Base-by-base conservation (phyloP, 257 asterid species). In the Plectranthus barbatus region DNA sequence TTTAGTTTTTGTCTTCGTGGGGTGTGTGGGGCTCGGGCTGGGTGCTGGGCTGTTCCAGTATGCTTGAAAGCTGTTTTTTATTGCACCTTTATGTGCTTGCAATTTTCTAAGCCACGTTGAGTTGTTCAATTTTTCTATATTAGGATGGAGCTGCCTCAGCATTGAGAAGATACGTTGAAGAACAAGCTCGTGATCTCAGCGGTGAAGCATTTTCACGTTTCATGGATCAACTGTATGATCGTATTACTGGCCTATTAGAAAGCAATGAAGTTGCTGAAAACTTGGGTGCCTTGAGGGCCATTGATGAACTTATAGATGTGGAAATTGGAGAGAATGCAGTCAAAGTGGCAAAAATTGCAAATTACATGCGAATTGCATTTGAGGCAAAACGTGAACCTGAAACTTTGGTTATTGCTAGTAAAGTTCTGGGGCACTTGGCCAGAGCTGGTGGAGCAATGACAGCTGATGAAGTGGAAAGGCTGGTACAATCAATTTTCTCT, bases 361-460 rank as follows among this genome's bases (percentile, higher is more conserved):
- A 62, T 67, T 90, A 90, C 82, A 93, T 87, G 94, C 82, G 96
- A 56, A 81, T 80, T 71, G 94, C 82, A 60, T 87, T 87, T 47
- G 97, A 93, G 88, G 84, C 86, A 40, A 93, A 93, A 74, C 95
- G 95, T 23, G 97, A 90, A 63, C 90, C 88, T 49, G 97, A 90
- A 69, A 83, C 86, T 53, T 79, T 93, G 79, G 84, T 87, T 60
- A 80, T 81, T 80, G 94, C 97, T 60, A 93, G 99, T 80, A 77
- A 70, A 80, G 99, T 90, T 72, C 77, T 93, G 54, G 97, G 99
- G 52, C 99, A 93, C 80, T 82, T 93, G 62, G 99, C 99, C 59
- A 84, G 97, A 81, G 95, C 97, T 72, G 99, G 99, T 61, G 97
- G 99, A 72, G 97, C 97, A 62, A 90, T 87, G 96, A 87, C 99